phyloP scores from a whole-genome alignment of 495 filamentous ascomycete species.

The Amniculicola lignicola region DNA sequence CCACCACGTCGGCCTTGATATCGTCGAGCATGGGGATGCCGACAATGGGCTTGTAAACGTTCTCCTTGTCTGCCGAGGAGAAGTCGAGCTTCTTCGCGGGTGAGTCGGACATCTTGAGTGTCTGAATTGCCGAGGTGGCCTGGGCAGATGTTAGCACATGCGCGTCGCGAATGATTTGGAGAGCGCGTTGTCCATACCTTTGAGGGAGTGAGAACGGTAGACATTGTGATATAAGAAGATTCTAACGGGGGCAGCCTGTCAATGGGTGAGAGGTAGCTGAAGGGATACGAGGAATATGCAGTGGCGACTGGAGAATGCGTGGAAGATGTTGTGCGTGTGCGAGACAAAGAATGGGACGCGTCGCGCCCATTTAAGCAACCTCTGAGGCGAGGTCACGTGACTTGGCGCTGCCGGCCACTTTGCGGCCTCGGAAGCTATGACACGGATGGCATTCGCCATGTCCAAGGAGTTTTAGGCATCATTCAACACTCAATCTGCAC shows the following conservation, averaged over 20 bases:
- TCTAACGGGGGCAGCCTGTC: not conserved
- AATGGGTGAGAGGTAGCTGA: not conserved
- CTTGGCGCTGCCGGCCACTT: not conserved
- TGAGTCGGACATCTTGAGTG: slow-evolving; percentile 85
- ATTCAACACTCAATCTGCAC: not conserved
- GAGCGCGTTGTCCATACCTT: slow-evolving; percentile 29
- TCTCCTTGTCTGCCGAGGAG: slow-evolving; percentile 73
- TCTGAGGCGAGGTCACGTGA: not conserved
- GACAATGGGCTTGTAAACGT: slow-evolving; percentile 59
- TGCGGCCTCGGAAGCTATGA: not conserved
- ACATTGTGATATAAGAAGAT: slow-evolving; percentile 20
- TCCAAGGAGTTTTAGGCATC: slow-evolving; percentile 4
- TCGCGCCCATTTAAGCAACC: slow-evolving; percentile 6
- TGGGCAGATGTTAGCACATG: slow-evolving; percentile 42
- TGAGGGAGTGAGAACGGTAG: slow-evolving; percentile 33
- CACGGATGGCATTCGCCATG: not conserved
- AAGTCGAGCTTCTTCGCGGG: slow-evolving; percentile 88
- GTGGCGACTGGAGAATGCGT: not conserved
- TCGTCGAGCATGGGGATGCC: slow-evolving; percentile 55
- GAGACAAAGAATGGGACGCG: slow-evolving; percentile 15
- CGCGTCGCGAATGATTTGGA: slow-evolving; percentile 1
- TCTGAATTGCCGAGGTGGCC: slow-evolving; percentile 81
- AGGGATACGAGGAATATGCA: slow-evolving; percentile 1
- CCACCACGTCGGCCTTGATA: slow-evolving; percentile 38
- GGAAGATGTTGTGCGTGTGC: slow-evolving; percentile 19